Evolutionary conservation across 2,329 filamentous ascomycete species (phyloP), one percentile per base, ranked within the genome.

Genomic region (Talaromyces amestolkiae): DNA sequence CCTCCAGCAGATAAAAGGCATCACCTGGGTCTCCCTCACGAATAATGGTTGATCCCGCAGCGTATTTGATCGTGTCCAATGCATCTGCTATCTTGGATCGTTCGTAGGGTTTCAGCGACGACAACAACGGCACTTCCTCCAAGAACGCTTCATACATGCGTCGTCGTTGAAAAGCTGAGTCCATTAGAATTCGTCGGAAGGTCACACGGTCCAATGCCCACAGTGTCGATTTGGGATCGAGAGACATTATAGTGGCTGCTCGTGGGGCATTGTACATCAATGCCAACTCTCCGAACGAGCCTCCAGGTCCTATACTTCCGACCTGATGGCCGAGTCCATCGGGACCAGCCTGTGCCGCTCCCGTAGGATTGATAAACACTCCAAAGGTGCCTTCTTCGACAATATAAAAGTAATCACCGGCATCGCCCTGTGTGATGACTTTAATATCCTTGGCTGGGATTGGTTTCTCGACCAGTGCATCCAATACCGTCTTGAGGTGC

Each of bases 211-310:
- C 95, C 60, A 99, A 84, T 22, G 93, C 93, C 95, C 95, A 99
- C 10, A 99, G 85, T 3, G 90, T 93, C 73, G 91, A 93, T 39
- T 86, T 82, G 3, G 89, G 77, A 72, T 96, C 91, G 13, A 90
- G 88, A 35, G 92, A 96, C 67, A 96, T 86, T 67, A 99, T 92
- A 0, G 95, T 98, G 3, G 95, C 95, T 49, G 95, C 95, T 74
- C 95, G 92, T 31, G 95, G 95, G 24, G 95, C 93, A 74, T 98
- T 97, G 82, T 99, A 98, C 95, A 99, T 98, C 73, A 99, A 84
- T 13, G 95, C 95, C 65, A 99, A 85, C 81, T 99, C 95, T 72
- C 95, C 95, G 78, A 99, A 99, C 3, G 93, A 97, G 67, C 93
- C 93, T 59, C 95, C 95, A 3, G 93, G 87, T 53, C 91, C 89